Evolutionary conservation across 1,284 basidiomycete genomes (phyloP).

Genomic region (Phlebopus sp.): DNA sequence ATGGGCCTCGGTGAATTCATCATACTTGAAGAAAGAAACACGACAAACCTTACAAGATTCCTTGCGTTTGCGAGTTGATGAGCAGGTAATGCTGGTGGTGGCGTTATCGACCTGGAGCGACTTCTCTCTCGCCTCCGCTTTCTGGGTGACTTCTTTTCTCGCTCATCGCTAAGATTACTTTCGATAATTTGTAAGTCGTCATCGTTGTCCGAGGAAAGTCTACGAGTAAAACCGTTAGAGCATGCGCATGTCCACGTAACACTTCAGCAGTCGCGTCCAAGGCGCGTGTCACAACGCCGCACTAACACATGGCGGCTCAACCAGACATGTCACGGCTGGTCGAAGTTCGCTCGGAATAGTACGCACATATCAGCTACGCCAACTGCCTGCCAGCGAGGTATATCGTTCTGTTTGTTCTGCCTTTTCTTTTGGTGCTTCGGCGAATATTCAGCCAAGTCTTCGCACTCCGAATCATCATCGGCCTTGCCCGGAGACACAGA

Average conservation of each 20-base stretch:
- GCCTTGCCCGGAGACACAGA: slow-evolving; percentile 17
- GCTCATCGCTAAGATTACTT: slow-evolving; percentile 23
- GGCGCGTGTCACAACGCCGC: slow-evolving; percentile 3
- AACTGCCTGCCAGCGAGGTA: slow-evolving; percentile 38
- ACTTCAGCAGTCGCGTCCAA: not conserved
- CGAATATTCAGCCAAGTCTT: slow-evolving; percentile 28
- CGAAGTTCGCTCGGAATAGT: not conserved
- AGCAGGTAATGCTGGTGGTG: slow-evolving; percentile 58
- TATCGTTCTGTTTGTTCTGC: slow-evolving; percentile 27
- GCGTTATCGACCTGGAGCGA: slow-evolving; percentile 69
- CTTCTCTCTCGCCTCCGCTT: slow-evolving; percentile 50
- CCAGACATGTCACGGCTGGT: not conserved
- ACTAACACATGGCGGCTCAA: not conserved
- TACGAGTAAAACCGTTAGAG: slow-evolving; percentile 13
- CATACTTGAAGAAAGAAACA: not conserved
- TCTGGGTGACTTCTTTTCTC: slow-evolving; percentile 13
- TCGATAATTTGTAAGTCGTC: slow-evolving; percentile 40
- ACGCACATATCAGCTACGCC: slow-evolving; percentile 28
- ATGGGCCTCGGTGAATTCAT: slow-evolving; percentile 14
- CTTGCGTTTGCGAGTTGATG: slow-evolving; percentile 52
- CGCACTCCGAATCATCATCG: slow-evolving; percentile 22
- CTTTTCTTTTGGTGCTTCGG: slow-evolving; percentile 39
- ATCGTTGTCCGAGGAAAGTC: slow-evolving; percentile 50
- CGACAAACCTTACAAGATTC: slow-evolving; percentile 53
- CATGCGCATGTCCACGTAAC: not conserved